phyloP scores from a whole-genome alignment of 306 rosid species.

The Vachellia collinsii region DNA sequence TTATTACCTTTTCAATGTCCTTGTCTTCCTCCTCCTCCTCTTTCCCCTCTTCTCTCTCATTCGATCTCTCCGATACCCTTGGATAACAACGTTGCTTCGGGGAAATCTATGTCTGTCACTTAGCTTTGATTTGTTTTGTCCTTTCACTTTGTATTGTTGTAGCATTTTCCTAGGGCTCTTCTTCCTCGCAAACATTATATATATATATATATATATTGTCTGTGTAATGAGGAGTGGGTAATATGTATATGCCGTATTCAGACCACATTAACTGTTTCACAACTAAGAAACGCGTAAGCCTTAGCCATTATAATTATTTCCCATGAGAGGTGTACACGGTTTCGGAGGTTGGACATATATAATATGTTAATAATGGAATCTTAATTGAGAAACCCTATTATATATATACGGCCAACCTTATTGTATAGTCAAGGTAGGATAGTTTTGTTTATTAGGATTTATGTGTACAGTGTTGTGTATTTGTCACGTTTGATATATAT shows the following conservation, averaged over 20 bases:
- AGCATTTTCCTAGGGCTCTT: neutral
- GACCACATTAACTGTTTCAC: slow-evolving; percentile 29
- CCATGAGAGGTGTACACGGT: slow-evolving; percentile 11
- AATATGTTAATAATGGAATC: neutral
- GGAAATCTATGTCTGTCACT: neutral
- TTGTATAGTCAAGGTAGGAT: neutral
- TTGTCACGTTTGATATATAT: neutral
- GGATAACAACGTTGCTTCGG: neutral
- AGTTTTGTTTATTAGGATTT: neutral
- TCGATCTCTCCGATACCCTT: neutral
- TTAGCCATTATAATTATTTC: neutral
- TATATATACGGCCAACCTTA: neutral
- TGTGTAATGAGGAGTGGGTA: neutral
- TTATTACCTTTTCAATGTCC: neutral
- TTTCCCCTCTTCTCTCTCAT: neutral
- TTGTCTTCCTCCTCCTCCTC: neutral
- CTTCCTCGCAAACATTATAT: neutral
- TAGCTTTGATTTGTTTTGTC: neutral
- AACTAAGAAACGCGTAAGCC: slow-evolving; percentile 27
- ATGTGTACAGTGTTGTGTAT: neutral
- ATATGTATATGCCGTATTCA: neutral
- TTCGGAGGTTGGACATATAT: slow-evolving; percentile 8
- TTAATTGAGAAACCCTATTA: neutral
- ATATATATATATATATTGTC: neutral
- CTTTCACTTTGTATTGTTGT: neutral